phyloP scores from a whole-genome alignment of 768 basidiomycete genomes.

The Lactarius pseudohatsudake region DNA sequence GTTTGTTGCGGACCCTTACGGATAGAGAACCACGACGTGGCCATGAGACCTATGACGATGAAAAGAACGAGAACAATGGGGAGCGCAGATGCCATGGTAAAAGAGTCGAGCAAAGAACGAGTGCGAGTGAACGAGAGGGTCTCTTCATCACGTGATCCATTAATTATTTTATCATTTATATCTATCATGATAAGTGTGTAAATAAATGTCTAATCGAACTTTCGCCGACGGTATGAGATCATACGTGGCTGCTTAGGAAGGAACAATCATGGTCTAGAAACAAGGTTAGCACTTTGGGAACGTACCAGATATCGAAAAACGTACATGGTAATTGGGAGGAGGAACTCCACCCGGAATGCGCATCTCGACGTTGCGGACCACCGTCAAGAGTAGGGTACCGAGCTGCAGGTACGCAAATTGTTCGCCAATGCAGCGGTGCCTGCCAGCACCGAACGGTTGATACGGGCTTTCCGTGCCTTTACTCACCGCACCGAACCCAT shows the following conservation, averaged over 20 bases:
- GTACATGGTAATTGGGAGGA: slow-evolving; percentile 84
- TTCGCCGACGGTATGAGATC: slow-evolving; percentile 66
- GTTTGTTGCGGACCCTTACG: slow-evolving; percentile 91
- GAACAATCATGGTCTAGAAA: slow-evolving; percentile 88
- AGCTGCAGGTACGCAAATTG: slow-evolving; percentile 97
- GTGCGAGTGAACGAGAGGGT: no score
- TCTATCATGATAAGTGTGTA: slow-evolving; percentile 1
- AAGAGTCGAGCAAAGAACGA: not conserved
- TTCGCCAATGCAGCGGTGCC: slow-evolving; percentile 94
- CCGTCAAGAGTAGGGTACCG: slow-evolving; percentile 73
- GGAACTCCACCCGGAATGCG: slow-evolving; percentile 69
- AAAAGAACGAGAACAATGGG: slow-evolving; percentile 69
- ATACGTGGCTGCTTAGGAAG: slow-evolving; percentile 72
- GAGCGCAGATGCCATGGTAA: slow-evolving; percentile 62
- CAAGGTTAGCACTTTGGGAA: slow-evolving; percentile 1
- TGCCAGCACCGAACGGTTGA: slow-evolving; percentile 96
- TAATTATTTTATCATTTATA: not conserved
- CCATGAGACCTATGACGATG: slow-evolving; percentile 63
- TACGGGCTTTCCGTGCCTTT: slow-evolving; percentile 97
- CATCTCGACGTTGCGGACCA: slow-evolving; percentile 77
- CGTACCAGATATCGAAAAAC: slow-evolving; percentile 34
- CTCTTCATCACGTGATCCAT: slow-evolving; percentile 3
- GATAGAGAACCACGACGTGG: slow-evolving; percentile 60
- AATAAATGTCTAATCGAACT: slow-evolving; percentile 43
- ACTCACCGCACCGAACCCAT: slow-evolving; percentile 91